Percentiles rank a stretch among this genome's conserved stretches.
Conservation (phyloP, 2,329 filamentous ascomycete genomes). For the Aspergillus sp. region DNA sequence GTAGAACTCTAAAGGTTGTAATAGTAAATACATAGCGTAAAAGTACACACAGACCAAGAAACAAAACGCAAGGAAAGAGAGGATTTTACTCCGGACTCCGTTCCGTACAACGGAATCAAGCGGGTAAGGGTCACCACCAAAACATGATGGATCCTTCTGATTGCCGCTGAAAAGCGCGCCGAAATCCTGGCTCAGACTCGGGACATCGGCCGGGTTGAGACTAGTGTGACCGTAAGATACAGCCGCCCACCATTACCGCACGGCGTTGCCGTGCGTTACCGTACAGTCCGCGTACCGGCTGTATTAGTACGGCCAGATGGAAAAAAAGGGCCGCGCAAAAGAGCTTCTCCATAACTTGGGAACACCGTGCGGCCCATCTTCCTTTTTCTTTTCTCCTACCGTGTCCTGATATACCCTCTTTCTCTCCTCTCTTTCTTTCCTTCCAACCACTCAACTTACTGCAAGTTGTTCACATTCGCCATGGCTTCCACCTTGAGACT, state of each 20-base stretch:
- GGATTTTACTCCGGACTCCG: constrained; percentile 13
- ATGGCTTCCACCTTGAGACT: constrained; percentile 86
- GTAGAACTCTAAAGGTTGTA: not conserved
- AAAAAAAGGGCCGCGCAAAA: constrained; percentile 36
- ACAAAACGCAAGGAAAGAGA: not conserved
- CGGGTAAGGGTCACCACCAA: constrained; percentile 13
- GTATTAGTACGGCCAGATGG: constrained; percentile 36
- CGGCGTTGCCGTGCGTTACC: constrained; percentile 18
- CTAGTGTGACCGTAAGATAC: constrained; percentile 31
- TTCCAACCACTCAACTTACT: constrained; percentile 33
- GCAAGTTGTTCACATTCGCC: constrained; percentile 46
- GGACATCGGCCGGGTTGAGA: constrained; percentile 27
- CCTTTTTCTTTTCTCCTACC: constrained; percentile 37
- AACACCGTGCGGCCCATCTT: constrained; percentile 19
- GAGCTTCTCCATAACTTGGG: constrained; percentile 30
- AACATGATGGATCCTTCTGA: constrained; percentile 3
- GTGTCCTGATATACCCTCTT: constrained; percentile 35
- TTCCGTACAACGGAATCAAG: constrained; percentile 21
- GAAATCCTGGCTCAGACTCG: constrained; percentile 17
- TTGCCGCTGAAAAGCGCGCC: constrained; percentile 8
- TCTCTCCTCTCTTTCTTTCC: constrained; percentile 35
- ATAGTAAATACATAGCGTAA: not conserved
- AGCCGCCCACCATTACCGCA: constrained; percentile 12
- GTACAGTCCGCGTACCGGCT: constrained; percentile 33
- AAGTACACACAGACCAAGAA: not conserved